Evolutionary conservation across 2,329 filamentous ascomycete genomes (phyloP), one percentile per base, ranked within the genome.

Genomic region (Diaporthe capsici): DNA sequence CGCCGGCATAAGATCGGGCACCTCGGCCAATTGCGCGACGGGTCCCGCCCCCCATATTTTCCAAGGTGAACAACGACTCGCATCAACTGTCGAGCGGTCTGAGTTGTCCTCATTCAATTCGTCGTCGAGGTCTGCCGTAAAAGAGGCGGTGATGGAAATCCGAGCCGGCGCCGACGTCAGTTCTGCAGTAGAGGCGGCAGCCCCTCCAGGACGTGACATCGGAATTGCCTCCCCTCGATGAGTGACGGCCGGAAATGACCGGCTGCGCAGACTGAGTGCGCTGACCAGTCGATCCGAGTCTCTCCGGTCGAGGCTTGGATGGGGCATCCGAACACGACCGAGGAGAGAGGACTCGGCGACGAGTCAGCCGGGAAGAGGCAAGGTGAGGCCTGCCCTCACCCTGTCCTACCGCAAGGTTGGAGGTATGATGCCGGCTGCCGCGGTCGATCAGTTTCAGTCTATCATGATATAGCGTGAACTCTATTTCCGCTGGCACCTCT

Each of bases 351-450:
- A 44, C 34, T 55, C 49, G 49, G 65, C 65, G 58, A 65, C 71
- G 71, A 73, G 71, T 73, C 71, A 65, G 71, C 60, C 28, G 71
- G 58, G 47, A 55, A 70, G 42, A 70, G 49, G 49, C 65, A 70
- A 70, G 65, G 65, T 70, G 65, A 61, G 58, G 71, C 47, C 58
- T 73, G 49, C 60, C 55, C 47, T 73, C 58, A 73, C 71, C 47
- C 71, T 65, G 58, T 42, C 58, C 58, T 25, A 65, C 47, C 15
- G 25, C 47, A 44, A 57, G 47, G 37, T 34, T 53, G 47, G 57
- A 57, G 55, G 71, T 73, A 63, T 65, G 58, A 55, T 55, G 42
- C 71, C 58, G 58, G 71, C 51, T 34, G 47, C 58, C 71, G 71
- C 58, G 71, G 71, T 44, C 47, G 71, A 73, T 73, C 71, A 65